Base-by-base conservation (phyloP, 192 early-diverging fungal genomes). In the Coemansia sp. region DNA sequence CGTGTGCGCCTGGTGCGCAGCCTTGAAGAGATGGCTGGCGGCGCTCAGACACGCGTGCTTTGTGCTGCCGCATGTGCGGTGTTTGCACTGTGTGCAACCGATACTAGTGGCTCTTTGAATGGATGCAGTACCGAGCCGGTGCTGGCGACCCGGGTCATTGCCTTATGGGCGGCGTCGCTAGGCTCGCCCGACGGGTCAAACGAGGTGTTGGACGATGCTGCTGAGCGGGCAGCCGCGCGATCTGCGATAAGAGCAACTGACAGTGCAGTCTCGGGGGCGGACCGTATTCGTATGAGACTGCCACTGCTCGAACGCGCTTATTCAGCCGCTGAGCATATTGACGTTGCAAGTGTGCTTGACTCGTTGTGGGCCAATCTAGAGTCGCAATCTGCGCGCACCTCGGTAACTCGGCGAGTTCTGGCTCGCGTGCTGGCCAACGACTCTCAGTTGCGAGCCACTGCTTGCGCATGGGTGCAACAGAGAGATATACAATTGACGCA, bases 151-250 rank as follows among this genome's bases (percentile, higher is more conserved):
- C 58, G 51, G 24, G 47, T 76, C 3, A 20, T 76, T 7, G 49
- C 23, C 0, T 40, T 66, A 34, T 76, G 73, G 73, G 24, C 62
- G 18, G 52, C 18, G 53, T 71, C 70, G 10, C 42, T 67, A 28
- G 21, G 40, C 42, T 25, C 37, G 10, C 10, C 21, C 4, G 25
- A 56, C 46, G 14, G 23, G 23, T 0, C 9, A 10, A 15, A 44
- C 18, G 26, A 20, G 20, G 17, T 56, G n/a, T 28, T 74, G 49
- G 63, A 69, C 40, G 53, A 50, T 10, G 59, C 73, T 5, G 67
- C 60, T 11, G 18, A 8, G 5, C 61, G 51, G 55, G 61, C 49
- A 18, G 55, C 63, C 40, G 21, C 10, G 7, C 55, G 55, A 18
- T 14, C 40, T 44, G 40, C 40, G 11, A n/a, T 44, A 5, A 15